phyloP scores from a whole-genome alignment of 768 basidiomycete species.

The Guyanaporus albipodus region DNA sequence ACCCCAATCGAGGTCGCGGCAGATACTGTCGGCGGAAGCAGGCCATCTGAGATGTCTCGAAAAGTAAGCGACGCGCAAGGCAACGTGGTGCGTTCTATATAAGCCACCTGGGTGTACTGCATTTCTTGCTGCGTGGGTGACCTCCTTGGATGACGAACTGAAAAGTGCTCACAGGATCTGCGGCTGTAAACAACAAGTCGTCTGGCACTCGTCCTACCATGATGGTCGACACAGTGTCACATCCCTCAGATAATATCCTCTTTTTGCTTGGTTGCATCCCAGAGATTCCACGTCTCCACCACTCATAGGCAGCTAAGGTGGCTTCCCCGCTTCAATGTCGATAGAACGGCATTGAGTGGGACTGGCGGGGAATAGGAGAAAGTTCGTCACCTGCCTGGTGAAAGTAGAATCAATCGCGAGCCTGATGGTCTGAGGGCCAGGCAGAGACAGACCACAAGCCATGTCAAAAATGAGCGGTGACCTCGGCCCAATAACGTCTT shows the following conservation, averaged over 20 bases:
- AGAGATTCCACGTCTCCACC: conserved; percentile 44
- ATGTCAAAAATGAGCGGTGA: conserved; percentile 26
- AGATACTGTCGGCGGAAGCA: conserved; percentile 36
- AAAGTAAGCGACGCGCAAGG: conserved; percentile 59
- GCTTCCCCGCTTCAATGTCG: conserved; percentile 52
- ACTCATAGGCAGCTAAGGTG: conserved; percentile 55
- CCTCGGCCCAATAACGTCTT: conserved; percentile 5
- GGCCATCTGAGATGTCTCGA: conserved; percentile 55
- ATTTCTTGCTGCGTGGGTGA: conserved; percentile 12
- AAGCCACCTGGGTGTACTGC: conserved; percentile 61
- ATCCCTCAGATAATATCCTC: neutral
- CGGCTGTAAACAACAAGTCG: conserved; percentile 18
- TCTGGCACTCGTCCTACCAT: conserved; percentile 7
- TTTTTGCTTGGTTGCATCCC: conserved; percentile 21
- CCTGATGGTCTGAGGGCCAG: neutral
- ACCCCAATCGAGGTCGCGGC: conserved; percentile 9
- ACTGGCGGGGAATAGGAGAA: conserved; percentile 22
- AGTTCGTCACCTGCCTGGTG: conserved; percentile 22
- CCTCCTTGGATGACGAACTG: neutral
- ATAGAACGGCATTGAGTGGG: neutral
- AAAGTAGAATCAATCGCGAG: neutral
- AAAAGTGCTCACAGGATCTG: conserved; percentile 23
- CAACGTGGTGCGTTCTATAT: conserved; percentile 48
- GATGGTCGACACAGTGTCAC: neutral
- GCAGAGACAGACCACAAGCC: conserved; percentile 25